Conservation (phyloP, 2,329 filamentous ascomycete species). For the Cadophora sp. region DNA sequence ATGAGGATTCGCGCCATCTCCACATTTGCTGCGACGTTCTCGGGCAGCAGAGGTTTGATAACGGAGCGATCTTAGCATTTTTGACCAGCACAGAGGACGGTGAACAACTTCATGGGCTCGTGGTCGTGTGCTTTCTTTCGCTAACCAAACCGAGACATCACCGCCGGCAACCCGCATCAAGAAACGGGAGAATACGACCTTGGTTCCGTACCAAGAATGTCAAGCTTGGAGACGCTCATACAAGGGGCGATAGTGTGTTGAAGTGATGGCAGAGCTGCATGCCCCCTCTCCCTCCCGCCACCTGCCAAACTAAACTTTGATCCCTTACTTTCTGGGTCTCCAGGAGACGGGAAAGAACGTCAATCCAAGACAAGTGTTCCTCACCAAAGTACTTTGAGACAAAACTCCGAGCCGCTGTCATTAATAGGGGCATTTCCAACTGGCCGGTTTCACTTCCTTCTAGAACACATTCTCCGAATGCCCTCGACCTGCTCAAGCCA, state of each 20-base stretch:
- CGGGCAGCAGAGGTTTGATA: background rate
- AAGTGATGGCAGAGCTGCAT: background rate
- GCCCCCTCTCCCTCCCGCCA: background rate
- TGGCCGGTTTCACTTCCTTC: conserved; percentile 15
- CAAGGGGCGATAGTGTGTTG: background rate
- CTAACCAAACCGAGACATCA: conserved; percentile 6
- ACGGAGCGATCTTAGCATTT: background rate
- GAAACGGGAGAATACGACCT: conserved; percentile 3
- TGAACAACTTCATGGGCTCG: background rate
- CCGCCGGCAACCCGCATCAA: background rate
- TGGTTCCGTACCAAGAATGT: background rate
- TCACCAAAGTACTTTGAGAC: conserved; percentile 14
- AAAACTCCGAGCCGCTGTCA: conserved; percentile 19
- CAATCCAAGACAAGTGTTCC: conserved; percentile 5
- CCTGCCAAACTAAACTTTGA: background rate
- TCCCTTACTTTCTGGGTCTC: background rate
- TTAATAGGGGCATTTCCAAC: background rate
- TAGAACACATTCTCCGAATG: conserved; percentile 11
- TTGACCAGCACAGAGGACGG: background rate
- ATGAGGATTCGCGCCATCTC: background rate
- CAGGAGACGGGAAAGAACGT: background rate
- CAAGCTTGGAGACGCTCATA: background rate
- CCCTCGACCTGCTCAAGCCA: background rate
- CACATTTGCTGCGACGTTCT: background rate
- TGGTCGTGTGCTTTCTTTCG: background rate